phyloP scores from a whole-genome alignment of 495 filamentous ascomycete species.

The Aspergillus wentii region DNA sequence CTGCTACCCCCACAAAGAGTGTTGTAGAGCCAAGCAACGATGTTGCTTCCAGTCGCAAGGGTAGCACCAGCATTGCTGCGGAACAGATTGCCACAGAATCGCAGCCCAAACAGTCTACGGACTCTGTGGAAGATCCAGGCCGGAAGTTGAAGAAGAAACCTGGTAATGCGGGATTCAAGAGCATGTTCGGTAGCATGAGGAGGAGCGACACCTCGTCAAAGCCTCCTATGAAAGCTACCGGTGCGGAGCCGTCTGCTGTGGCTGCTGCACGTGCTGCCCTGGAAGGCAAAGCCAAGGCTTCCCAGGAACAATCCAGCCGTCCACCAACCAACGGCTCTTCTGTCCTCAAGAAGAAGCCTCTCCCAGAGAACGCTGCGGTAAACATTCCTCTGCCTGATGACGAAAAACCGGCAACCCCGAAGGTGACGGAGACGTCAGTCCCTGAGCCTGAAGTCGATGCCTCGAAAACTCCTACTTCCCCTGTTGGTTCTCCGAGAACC shows the following conservation, averaged over 20 bases:
- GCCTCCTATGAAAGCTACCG: slow-evolving; percentile 31
- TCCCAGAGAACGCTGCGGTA: slow-evolving; percentile 14
- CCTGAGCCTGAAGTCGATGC: slow-evolving; percentile 4
- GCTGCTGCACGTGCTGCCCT: slow-evolving; percentile 50
- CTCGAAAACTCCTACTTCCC: slow-evolving; percentile 8
- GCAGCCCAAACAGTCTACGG: slow-evolving; percentile 21
- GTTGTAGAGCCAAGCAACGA: no score
- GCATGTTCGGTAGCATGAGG: slow-evolving; percentile 45
- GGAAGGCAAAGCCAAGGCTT: slow-evolving; percentile 35
- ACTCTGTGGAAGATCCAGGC: slow-evolving; percentile 22
- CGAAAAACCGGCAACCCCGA: slow-evolving; percentile 12
- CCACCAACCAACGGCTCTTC: slow-evolving; percentile 18
- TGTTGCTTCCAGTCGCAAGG: slow-evolving; percentile 7
- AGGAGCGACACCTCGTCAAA: slow-evolving; percentile 23
- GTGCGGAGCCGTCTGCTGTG: slow-evolving; percentile 34
- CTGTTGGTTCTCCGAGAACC: slow-evolving; percentile 40
- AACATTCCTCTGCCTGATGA: slow-evolving; percentile 10
- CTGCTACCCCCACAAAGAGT: slow-evolving; percentile 6
- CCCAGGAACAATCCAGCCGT: slow-evolving; percentile 23
- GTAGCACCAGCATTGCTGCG: slow-evolving; percentile 13
- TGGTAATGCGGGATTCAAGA: slow-evolving; percentile 41
- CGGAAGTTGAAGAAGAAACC: slow-evolving; percentile 47
- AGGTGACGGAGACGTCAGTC: slow-evolving; percentile 12
- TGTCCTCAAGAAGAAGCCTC: slow-evolving; percentile 35
- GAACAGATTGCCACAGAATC: slow-evolving; percentile 18